Evolutionary conservation across 2,329 filamentous ascomycete species (phyloP).

Genomic region (Sclerotinia borealis): DNA sequence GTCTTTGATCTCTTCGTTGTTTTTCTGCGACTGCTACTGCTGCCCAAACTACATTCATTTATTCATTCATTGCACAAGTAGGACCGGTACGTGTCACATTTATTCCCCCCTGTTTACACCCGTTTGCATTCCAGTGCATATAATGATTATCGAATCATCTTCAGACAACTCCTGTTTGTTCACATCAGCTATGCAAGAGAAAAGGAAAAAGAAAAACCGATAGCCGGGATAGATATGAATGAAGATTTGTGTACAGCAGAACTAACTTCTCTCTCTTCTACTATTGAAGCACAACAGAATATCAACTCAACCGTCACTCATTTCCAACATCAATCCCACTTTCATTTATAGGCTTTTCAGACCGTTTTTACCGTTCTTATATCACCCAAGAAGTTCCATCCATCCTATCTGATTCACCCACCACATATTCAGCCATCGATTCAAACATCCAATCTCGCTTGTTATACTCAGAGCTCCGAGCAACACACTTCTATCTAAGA

Average conservation of each 20-base stretch:
- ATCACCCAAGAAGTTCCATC: background rate
- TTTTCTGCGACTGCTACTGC: background rate
- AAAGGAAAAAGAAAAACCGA: background rate
- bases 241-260: background rate
- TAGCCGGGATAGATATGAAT: background rate
- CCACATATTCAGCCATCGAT: background rate
- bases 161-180: background rate
- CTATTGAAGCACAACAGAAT: constrained; percentile 1
- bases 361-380: background rate
- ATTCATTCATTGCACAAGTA: no score
- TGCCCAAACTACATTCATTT: no score
- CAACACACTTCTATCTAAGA: background rate
- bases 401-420: background rate
- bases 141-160: constrained; percentile 1
- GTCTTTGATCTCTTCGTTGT: background rate
- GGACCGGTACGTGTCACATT: constrained; percentile 7
- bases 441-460: background rate
- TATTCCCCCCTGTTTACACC: constrained; percentile 1
- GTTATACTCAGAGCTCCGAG: background rate
- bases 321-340: background rate
- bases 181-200: background rate
- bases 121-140: constrained; percentile 1
- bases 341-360: background rate
- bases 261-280: constrained; percentile 5
- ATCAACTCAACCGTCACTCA: background rate